Conservation (phyloP, 306 rosid genomes). For the Luffa aegyptiaca region DNA sequence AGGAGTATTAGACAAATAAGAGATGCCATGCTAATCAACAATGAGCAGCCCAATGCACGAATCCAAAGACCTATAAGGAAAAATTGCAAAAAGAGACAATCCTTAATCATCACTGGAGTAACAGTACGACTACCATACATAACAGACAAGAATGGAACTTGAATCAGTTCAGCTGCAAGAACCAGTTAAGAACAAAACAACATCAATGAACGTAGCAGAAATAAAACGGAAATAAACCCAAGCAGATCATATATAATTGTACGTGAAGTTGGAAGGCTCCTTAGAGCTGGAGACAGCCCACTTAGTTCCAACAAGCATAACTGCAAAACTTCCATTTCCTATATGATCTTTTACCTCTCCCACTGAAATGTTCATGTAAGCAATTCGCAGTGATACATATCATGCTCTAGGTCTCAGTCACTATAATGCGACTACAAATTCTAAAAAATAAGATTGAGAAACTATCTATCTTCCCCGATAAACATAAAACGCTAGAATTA, state of each 20-base stretch:
- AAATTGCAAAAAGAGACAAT: not conserved
- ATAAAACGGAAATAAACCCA: not conserved
- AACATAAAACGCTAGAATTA: not conserved
- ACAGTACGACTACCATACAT: not conserved
- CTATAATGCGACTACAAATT: not conserved
- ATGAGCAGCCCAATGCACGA: slow-evolving; percentile 82
- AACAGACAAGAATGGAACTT: not conserved
- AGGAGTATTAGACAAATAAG: slow-evolving; percentile 69
- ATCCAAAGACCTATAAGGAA: slow-evolving; percentile 65
- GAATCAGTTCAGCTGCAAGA: not conserved
- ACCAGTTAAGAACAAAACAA: not conserved
- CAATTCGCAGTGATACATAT: not conserved
- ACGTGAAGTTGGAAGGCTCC: not conserved
- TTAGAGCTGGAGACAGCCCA: not conserved
- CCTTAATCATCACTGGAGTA: not conserved
- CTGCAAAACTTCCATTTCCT: not conserved
- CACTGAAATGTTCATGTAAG: not conserved
- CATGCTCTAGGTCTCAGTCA: not conserved
- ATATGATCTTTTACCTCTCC: not conserved
- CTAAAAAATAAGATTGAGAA: not conserved
- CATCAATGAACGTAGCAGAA: not conserved
- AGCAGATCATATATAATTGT: not conserved
- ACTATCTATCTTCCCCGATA: not conserved
- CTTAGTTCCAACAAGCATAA: not conserved
- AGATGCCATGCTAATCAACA: slow-evolving; percentile 97